These are phyloP conservation scores for Umbelopsis ramanniana DNA, from an alignment of 192 early-diverging fungal species.

Conservation along the genomic window DNA sequence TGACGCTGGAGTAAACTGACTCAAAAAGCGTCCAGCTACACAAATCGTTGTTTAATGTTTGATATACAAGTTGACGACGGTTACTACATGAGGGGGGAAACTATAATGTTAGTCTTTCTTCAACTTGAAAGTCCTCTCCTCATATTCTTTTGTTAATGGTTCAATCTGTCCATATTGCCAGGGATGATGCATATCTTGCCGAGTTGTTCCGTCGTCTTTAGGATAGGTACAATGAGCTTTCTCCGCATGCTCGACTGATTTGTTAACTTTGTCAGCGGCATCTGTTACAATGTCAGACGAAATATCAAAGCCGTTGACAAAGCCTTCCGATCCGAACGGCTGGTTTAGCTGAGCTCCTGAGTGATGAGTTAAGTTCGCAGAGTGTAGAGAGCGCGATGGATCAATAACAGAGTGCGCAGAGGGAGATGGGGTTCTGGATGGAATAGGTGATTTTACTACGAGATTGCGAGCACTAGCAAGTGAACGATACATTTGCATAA, in stretches of 20 bases:
- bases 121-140: not conserved
- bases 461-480: not conserved
- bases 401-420: not conserved
- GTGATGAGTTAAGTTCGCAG: not conserved
- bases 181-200: not conserved
- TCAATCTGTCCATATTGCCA: not conserved
- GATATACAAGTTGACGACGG: too few relatives aligned
- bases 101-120: not conserved
- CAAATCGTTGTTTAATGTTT: too few relatives aligned
- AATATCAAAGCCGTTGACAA: not conserved
- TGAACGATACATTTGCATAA: not conserved
- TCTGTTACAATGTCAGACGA: not conserved
- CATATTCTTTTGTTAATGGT: not conserved
- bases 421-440: conserved; percentile 1
- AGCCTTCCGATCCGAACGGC: not conserved
- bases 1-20: too few relatives aligned
- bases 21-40: too few relatives aligned
- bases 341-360: not conserved
- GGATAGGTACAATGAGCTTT: not conserved
- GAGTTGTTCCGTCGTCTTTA: not conserved
- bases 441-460: not conserved
- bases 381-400: not conserved
- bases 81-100: not conserved
- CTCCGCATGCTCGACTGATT: not conserved
- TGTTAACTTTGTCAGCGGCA: not conserved